Conservation (phyloP, 352 stramenopile genomes). For the Globisporangium splendens region DNA sequence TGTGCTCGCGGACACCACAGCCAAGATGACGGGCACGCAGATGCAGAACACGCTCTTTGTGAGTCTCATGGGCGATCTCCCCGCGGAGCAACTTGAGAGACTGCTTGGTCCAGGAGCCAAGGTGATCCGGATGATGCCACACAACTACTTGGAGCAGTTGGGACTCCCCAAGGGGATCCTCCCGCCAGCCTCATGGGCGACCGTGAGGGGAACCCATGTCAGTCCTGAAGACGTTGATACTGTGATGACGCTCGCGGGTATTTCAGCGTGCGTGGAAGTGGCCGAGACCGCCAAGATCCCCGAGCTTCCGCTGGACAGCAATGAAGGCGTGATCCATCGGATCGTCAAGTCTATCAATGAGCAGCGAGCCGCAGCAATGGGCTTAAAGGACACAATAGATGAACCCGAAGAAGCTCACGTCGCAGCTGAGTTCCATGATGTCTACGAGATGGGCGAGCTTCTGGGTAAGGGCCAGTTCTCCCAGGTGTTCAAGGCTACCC, state of each 20-base stretch:
- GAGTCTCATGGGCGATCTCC: slow-evolving; percentile 65
- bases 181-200: slow-evolving; percentile 47
- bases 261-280: slow-evolving; percentile 44
- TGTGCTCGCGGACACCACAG: slow-evolving; percentile 30
- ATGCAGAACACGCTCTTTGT: slow-evolving; percentile 58
- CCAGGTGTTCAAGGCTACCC: slow-evolving; percentile 48
- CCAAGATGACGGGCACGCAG: slow-evolving; percentile 12
- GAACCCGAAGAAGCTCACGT: slow-evolving; percentile 7
- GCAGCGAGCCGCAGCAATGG: slow-evolving; percentile 12
- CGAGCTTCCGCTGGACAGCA: slow-evolving; percentile 8
- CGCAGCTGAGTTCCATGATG: slow-evolving; percentile 41
- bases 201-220: slow-evolving; percentile 44
- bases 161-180: slow-evolving; percentile 51
- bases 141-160: slow-evolving; percentile 49
- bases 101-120: slow-evolving; percentile 60
- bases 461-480: slow-evolving; percentile 64
- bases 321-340: slow-evolving; percentile 25
- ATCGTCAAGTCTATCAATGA: slow-evolving; percentile 36
- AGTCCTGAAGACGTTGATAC: slow-evolving; percentile 54
- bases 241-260: slow-evolving; percentile 51
- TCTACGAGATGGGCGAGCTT: slow-evolving; percentile 51
- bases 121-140: slow-evolving; percentile 74
- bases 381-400: neutral
- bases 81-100: slow-evolving; percentile 44
- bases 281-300: slow-evolving; percentile 13